phyloP scores from a whole-genome alignment of 495 filamentous ascomycete genomes.

The Pyrenopolyporus hunteri region DNA sequence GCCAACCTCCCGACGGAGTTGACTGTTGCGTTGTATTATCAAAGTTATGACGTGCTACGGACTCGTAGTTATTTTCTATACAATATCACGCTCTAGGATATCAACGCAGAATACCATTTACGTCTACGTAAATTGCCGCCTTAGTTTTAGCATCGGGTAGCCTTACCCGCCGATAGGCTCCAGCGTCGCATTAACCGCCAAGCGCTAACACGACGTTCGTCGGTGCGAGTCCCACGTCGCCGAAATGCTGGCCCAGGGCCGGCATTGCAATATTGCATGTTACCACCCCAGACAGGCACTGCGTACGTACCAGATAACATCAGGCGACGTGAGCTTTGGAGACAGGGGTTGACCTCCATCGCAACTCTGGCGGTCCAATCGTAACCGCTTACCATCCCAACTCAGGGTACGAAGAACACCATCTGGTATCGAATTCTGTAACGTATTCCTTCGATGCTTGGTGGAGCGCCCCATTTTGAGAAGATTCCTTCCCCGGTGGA shows the following conservation, averaged over 20 bases:
- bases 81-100: too few species aligned
- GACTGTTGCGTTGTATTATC: not conserved
- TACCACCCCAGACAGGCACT: slow-evolving; percentile 6
- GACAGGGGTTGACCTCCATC: slow-evolving; percentile 14
- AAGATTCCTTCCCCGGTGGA: too few species aligned
- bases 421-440: slow-evolving; percentile 28
- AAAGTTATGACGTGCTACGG: too few species aligned
- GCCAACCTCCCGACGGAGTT: not conserved
- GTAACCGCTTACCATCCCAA: not conserved
- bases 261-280: slow-evolving; percentile 17
- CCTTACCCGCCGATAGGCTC: not conserved
- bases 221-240: slow-evolving; percentile 10
- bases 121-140: too few species aligned
- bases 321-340: slow-evolving; percentile 1
- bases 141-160: not conserved
- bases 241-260: slow-evolving; percentile 20
- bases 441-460: slow-evolving; percentile 12
- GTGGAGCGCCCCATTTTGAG: not conserved
- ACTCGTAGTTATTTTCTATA: too few species aligned
- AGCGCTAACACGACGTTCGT: slow-evolving; percentile 15
- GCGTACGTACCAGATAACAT: too few species aligned
- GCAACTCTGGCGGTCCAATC: slow-evolving; percentile 11
- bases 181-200: slow-evolving; percentile 26
- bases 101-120: too few species aligned
- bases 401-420: slow-evolving; percentile 5